Evolutionary conservation across 140 eudicot genomes (phyloP).

Genomic region (Stevia rebaudiana): DNA sequence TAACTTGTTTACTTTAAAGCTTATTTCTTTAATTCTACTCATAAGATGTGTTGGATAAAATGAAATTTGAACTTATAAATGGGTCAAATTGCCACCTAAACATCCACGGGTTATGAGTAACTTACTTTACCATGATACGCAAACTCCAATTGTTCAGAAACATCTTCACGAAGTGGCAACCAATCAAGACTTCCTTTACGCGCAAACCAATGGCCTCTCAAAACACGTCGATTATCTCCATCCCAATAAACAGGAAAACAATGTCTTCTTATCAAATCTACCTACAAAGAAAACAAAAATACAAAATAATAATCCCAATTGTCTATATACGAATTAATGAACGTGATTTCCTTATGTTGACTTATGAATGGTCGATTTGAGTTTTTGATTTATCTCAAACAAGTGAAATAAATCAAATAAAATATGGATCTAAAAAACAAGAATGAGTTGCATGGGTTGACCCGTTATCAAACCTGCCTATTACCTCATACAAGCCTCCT

Average conservation of each 20-base stretch:
- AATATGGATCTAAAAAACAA: neutral
- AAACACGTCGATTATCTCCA: slow-evolving; percentile 91
- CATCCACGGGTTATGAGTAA: slow-evolving; percentile 8
- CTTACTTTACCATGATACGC: slow-evolving; percentile 79
- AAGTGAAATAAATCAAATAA: neutral
- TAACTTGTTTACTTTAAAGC: neutral
- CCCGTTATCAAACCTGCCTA: neutral
- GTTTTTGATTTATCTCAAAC: neutral
- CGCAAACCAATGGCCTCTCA: slow-evolving; percentile 99
- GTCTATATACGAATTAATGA: slow-evolving; percentile 1
- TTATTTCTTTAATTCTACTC: neutral
- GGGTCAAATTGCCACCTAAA: neutral
- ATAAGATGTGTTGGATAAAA: neutral
- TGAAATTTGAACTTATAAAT: neutral
- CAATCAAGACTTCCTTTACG: slow-evolving; percentile 92
- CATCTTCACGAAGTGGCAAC: slow-evolving; percentile 97
- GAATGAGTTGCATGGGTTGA: neutral
- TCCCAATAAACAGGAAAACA: slow-evolving; percentile 97
- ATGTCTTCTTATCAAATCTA: slow-evolving; percentile 79
- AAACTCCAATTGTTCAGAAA: slow-evolving; percentile 91
- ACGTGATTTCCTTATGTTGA: neutral
- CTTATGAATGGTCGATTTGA: neutral
- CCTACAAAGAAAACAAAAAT: slow-evolving; percentile 44
- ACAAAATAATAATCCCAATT: slow-evolving; percentile 2
- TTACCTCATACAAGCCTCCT: slow-evolving; percentile 95